Conservation (phyloP, 1,284 basidiomycete genomes). For the Fomes fomentarius region DNA sequence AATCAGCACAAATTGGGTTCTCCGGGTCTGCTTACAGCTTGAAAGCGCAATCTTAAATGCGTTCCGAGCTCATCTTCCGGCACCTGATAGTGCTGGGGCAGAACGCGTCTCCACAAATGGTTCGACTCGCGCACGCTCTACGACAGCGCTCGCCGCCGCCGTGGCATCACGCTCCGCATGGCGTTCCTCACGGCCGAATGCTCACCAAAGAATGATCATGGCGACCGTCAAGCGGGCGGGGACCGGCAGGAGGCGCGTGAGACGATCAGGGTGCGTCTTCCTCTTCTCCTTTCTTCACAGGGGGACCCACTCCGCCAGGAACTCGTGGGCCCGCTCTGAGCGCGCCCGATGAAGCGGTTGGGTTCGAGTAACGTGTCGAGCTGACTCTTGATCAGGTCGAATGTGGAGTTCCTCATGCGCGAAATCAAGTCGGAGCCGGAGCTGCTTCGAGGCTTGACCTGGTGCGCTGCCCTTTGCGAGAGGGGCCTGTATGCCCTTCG, state of each 20-base stretch:
- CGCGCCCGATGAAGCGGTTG: slow-evolving; percentile 93
- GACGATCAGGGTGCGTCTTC: slow-evolving; percentile 77
- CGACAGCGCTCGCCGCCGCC: slow-evolving; percentile 95
- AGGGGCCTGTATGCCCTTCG: too few relatives aligned
- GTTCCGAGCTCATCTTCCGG: slow-evolving; percentile 95
- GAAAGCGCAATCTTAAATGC: slow-evolving; percentile 99
- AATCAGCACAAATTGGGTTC: slow-evolving; percentile 98
- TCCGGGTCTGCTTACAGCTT: slow-evolving; percentile 99
- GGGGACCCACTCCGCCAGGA: neutral
- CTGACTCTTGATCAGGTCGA: too few relatives aligned
- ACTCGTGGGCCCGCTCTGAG: slow-evolving; percentile 84
- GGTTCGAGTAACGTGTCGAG: too few relatives aligned
- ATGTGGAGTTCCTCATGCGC: too few relatives aligned
- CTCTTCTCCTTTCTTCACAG: neutral
- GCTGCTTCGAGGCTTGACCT: neutral
- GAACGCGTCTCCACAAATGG: slow-evolving; percentile 97
- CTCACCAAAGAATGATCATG: slow-evolving; percentile 99
- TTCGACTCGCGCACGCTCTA: slow-evolving; percentile 96
- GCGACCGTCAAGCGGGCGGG: slow-evolving; percentile 95
- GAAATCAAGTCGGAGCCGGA: too few relatives aligned
- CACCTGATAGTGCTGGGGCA: slow-evolving; percentile 94
- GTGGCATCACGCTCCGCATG: slow-evolving; percentile 92
- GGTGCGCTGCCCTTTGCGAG: neutral
- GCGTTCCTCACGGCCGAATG: slow-evolving; percentile 99
- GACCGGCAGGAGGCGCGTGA: slow-evolving; percentile 98